Base-by-base conservation (phyloP, 495 filamentous ascomycete genomes). In the Penicillium longicatenatum region DNA sequence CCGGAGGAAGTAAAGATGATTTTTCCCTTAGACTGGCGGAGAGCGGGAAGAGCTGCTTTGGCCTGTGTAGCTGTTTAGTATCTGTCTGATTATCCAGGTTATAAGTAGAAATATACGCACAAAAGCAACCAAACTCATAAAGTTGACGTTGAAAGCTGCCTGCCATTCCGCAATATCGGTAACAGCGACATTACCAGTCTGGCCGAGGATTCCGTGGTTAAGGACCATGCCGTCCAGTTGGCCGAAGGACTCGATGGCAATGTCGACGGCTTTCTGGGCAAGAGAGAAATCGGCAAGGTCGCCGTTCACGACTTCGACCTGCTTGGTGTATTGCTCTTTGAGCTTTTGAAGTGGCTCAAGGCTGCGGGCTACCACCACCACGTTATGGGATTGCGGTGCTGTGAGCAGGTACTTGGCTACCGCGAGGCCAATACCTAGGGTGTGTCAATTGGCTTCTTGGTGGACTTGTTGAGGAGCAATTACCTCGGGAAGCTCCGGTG, bases 131-230 rank as follows among this genome's bases (percentile, higher is more conserved):
- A 84, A 82, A 55, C 88, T 90, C 70, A 97, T 88, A 60, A 96
- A 82, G 64, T 97, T 97, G 54, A 90, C 79, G 61, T 96, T 88
- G 63, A 89, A 97, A 16, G 80, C 75, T n/a, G 71, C 68, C 69
- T 82, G 84, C 91, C 91, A 97, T 57, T 89, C 86, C 54, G 89
- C 82, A 0, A 81, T 61, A 50, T 83, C 79, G 7, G 80, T 75
- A 19, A 91, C 79, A 12, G 74, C 84, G 49, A 97, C 75, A 54
- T 82, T 86, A 21, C 82, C 84, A n/a, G 96, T 88, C 17, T 92
- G 91, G 19, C 84, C 81, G 35, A 98, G 71, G 8, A 87, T 79
- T 4, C 91, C 92, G 68, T 98, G 94, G 68, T 97, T 97, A 41
- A 98, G 72, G 19, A 97, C 84, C 43, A 98, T 66, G 0, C 87